Conservation (phyloP, 257 asterid genomes). For the Nicotiana paniculata region DNA sequence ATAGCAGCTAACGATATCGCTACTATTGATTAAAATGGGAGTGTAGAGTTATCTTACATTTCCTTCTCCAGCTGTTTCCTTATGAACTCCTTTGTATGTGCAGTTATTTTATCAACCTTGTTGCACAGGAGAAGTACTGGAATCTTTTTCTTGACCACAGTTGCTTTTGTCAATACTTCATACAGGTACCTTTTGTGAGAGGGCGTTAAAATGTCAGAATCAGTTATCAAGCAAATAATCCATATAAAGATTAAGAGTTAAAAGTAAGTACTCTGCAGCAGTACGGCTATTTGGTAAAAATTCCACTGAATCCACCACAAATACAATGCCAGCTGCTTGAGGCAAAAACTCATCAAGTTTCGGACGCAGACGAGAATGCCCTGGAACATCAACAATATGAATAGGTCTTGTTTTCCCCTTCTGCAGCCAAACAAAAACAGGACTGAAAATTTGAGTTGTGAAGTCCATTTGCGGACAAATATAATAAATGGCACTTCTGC, state of each 20-base stretch:
- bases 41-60: conserved; percentile 25
- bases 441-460: not conserved
- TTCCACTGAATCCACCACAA: conserved; percentile 76
- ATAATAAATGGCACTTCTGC: not conserved
- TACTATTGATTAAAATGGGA: not conserved
- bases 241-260: not conserved
- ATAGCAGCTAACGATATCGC: not conserved
- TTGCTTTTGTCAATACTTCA: conserved; percentile 65
- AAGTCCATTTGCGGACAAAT: not conserved
- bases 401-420: conserved; percentile 59
- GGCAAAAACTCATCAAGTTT: conserved; percentile 70
- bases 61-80: conserved; percentile 65
- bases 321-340: conserved; percentile 61
- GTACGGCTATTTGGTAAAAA: conserved; percentile 65
- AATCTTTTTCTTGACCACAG: conserved; percentile 59
- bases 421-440: conserved; percentile 31
- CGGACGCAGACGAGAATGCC: conserved; percentile 67
- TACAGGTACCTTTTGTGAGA: conserved; percentile 55
- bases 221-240: not conserved
- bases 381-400: conserved; percentile 79
- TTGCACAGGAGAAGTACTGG: conserved; percentile 70
- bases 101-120: conserved; percentile 86
- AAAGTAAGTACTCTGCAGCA: conserved; percentile 57
- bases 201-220: not conserved
- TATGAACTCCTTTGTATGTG: conserved; percentile 77